These are phyloP conservation scores for Peronospora farinosa DNA, from an alignment of 352 stramenopile genomes.

Conservation along the genomic window DNA sequence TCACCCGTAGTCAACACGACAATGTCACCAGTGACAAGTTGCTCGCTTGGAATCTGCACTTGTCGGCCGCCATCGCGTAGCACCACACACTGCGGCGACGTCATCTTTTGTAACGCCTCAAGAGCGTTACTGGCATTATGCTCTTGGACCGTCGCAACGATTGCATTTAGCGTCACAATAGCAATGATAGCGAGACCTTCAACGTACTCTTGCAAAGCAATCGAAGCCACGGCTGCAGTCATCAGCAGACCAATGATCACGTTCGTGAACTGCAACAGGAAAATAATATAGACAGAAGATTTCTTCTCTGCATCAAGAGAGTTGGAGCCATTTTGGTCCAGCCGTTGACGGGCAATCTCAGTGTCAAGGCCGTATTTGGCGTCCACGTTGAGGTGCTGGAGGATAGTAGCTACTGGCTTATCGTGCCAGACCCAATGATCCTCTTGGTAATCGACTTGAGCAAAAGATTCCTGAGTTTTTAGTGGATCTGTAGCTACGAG, in stretches of 20 bases:
- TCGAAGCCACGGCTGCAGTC: conserved; percentile 50
- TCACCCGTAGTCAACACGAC: conserved; percentile 88
- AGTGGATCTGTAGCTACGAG: conserved; percentile 37
- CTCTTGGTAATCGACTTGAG: conserved; percentile 34
- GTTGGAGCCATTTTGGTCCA: conserved; percentile 42
- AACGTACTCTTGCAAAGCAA: conserved; percentile 62
- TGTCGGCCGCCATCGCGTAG: conserved; percentile 49
- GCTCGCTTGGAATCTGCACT: conserved; percentile 44
- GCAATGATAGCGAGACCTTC: conserved; percentile 64
- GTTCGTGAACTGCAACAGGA: conserved; percentile 73
- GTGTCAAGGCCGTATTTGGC: conserved; percentile 30
- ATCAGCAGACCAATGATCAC: conserved; percentile 69
- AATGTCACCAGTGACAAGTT: conserved; percentile 67
- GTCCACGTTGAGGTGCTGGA: conserved; percentile 41
- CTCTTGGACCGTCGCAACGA: conserved; percentile 67
- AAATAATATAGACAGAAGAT: conserved; percentile 49
- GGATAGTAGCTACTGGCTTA: conserved; percentile 33
- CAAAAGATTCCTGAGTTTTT: conserved; percentile 59
- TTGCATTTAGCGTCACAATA: conserved; percentile 66
- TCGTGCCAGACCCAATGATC: conserved; percentile 57
- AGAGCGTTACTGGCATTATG: conserved; percentile 60
- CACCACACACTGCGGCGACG: conserved; percentile 54
- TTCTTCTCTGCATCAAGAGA: conserved; percentile 51
- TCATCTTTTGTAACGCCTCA: conserved; percentile 70
- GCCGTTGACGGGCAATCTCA: conserved; percentile 29